A percentile compares a stretch with the other conserved stretches of the same genome.
Conservation (phyloP, 2,329 filamentous ascomycete species). For the Tolypocladium guangdongense region DNA sequence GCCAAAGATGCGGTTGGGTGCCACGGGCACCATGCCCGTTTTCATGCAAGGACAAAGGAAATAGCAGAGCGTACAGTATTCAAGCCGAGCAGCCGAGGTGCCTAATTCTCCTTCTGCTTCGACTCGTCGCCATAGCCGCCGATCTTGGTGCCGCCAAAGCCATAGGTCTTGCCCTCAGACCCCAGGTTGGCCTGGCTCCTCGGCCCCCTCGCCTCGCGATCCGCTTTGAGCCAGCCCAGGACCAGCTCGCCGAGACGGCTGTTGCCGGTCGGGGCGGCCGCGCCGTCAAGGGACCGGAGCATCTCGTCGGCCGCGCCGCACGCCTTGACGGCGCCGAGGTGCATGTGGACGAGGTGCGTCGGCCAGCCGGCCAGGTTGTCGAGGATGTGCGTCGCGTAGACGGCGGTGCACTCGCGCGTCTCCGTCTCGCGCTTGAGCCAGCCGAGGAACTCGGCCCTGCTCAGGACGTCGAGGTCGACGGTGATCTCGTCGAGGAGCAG, state of each 20-base stretch:
- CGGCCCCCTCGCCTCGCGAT: constrained; percentile 69
- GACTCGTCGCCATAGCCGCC: constrained; percentile 49
- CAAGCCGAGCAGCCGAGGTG: no score
- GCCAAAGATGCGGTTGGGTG: constrained; percentile 2
- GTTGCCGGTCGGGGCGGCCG: constrained; percentile 47
- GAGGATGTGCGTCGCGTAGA: constrained; percentile 95
- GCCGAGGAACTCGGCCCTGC: constrained; percentile 69
- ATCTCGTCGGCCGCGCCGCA: constrained; percentile 68
- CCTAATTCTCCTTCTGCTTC: constrained; percentile 21
- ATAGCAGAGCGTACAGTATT: no score
- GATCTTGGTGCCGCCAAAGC: constrained; percentile 36
- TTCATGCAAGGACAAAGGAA: background rate
- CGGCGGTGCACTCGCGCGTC: constrained; percentile 71
- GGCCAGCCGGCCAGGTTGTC: constrained; percentile 94
- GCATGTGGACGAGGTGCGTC: constrained; percentile 93
- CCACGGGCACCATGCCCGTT: background rate
- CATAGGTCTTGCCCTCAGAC: constrained; percentile 55
- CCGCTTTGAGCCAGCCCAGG: constrained; percentile 73
- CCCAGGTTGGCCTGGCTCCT: constrained; percentile 46
- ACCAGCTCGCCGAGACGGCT: constrained; percentile 81
- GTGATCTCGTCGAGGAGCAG: constrained; percentile 93
- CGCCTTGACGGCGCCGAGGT: constrained; percentile 75
- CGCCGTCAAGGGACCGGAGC: constrained; percentile 37
- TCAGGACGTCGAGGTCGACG: constrained; percentile 85
- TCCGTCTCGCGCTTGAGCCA: constrained; percentile 87